Evolutionary conservation across 129 eudicot genomes (phyloP).

Genomic region (Flaveria trinervia): DNA sequence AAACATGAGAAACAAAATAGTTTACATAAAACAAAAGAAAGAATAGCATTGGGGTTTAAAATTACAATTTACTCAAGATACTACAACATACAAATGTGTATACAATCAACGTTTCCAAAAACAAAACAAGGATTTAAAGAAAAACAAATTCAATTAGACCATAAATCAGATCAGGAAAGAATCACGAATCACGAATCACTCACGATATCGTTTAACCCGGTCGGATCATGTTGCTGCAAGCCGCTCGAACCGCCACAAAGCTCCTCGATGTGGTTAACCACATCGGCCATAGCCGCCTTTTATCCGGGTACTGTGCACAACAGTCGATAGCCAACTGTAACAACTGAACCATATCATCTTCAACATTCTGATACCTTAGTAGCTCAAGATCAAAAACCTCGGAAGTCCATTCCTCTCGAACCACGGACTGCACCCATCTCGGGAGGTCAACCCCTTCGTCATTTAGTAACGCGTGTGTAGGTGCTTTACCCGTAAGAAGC

Average conservation of each 20-base stretch:
- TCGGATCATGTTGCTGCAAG: slow-evolving; percentile 32
- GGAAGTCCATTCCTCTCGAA: slow-evolving; percentile 80
- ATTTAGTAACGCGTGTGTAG: slow-evolving; percentile 59
- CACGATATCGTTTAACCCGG: slow-evolving; percentile 33
- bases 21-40: slow-evolving; percentile 35
- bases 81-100: slow-evolving; percentile 36
- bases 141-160: slow-evolving; percentile 35
- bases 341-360: slow-evolving; percentile 90
- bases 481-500: slow-evolving; percentile 78
- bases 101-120: slow-evolving; percentile 33
- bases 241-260: slow-evolving; percentile 54
- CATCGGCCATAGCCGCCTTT: slow-evolving; percentile 67
- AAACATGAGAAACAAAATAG: slow-evolving; percentile 15
- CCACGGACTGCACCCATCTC: slow-evolving; percentile 91
- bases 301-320: slow-evolving; percentile 74
- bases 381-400: slow-evolving; percentile 86
- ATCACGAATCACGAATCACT: slow-evolving; percentile 40
- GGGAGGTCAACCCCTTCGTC: slow-evolving; percentile 97
- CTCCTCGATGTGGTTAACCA: slow-evolving; percentile 53
- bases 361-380: slow-evolving; percentile 74
- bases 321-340: slow-evolving; percentile 84
- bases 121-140: slow-evolving; percentile 22
- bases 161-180: slow-evolving; percentile 21
- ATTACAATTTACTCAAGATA: slow-evolving; percentile 42
- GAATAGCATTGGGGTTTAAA: slow-evolving; percentile 36